Conservation (phyloP, 2,329 filamentous ascomycete species). For the Apiospora hydei region DNA sequence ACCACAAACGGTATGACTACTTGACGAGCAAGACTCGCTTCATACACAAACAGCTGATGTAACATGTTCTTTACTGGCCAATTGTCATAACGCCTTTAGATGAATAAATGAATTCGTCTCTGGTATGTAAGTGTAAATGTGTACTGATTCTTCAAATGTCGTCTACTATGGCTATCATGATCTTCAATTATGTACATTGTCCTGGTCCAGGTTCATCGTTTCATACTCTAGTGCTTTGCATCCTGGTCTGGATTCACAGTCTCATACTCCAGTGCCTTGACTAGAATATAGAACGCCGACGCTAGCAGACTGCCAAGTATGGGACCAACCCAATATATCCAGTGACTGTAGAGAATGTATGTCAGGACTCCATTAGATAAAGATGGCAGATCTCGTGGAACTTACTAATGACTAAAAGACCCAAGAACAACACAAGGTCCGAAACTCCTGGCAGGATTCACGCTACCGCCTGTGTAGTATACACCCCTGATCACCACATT, state of each 20-base stretch:
- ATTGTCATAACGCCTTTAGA: too few species aligned
- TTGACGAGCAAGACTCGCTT: too few species aligned
- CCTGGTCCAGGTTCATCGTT: not conserved
- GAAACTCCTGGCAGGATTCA: conserved; percentile 22
- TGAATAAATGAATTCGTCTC: too few species aligned
- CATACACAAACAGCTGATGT: too few species aligned
- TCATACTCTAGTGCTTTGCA: not conserved
- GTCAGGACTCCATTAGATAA: not conserved
- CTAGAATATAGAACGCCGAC: conserved; percentile 8
- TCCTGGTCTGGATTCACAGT: not conserved
- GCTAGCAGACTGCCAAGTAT: conserved; percentile 12
- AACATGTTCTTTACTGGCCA: too few species aligned
- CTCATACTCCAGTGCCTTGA: conserved; percentile 6
- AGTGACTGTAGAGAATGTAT: not conserved
- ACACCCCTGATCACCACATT: not conserved
- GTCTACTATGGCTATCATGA: too few species aligned
- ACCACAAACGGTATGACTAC: too few species aligned
- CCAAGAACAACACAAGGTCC: conserved; percentile 18
- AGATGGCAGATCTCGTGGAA: not conserved
- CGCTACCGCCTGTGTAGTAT: conserved; percentile 19
- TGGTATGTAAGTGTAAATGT: too few species aligned
- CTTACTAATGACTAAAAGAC: not conserved
- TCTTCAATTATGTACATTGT: too few species aligned
- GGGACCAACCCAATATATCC: conserved; percentile 24
- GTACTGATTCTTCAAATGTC: too few species aligned